Percentiles rank a stretch among this genome's conserved stretches.
phyloP scores from a whole-genome alignment of 1,139 yeast species.

The Yamadazyma pseudoaaseri region DNA sequence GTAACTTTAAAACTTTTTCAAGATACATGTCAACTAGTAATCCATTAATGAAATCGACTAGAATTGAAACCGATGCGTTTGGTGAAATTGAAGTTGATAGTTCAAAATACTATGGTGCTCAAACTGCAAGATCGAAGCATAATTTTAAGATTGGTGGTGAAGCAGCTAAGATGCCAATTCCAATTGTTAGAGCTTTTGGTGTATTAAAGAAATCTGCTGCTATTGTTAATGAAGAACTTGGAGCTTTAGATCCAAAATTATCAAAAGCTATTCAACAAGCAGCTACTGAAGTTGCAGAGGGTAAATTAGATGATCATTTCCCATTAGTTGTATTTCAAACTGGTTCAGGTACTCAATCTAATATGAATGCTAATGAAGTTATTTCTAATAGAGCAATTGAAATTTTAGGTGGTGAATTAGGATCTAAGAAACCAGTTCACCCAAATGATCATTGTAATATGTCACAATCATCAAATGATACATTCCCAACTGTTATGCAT shows the following conservation, averaged over 20 bases:
- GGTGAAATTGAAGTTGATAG: constrained; percentile 91
- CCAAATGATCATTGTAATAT: constrained; percentile 98
- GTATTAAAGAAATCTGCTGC: constrained; percentile 94
- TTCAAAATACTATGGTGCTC: constrained; percentile 95
- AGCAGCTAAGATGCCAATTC: constrained; percentile 88
- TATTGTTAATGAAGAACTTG: constrained; percentile 79
- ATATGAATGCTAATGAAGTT: constrained; percentile 98
- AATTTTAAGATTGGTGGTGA: constrained; percentile 96
- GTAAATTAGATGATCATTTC: constrained; percentile 90
- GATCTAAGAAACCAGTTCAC: constrained; percentile 91
- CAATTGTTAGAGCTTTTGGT: constrained; percentile 90
- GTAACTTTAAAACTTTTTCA: constrained; percentile 5
- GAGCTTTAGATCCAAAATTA: constrained; percentile 76
- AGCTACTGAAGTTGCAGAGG: constrained; percentile 91
- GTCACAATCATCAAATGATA: constrained; percentile 97
- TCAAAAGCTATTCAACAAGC: constrained; percentile 88
- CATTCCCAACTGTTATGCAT: constrained; percentile 99
- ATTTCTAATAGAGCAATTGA: constrained; percentile 98
- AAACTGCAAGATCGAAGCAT: constrained; percentile 89
- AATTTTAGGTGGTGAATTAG: constrained; percentile 84
- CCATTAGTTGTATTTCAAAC: constrained; percentile 98
- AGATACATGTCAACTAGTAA: constrained; percentile 31
- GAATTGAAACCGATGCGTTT: constrained; percentile 93
- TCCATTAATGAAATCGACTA: constrained; percentile 28
- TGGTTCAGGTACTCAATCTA: constrained; percentile 97